Evolutionary conservation across 202 grass and related monocot genomes (phyloP), one percentile per base, ranked within the genome.

Genomic region (Setaria italica): DNA sequence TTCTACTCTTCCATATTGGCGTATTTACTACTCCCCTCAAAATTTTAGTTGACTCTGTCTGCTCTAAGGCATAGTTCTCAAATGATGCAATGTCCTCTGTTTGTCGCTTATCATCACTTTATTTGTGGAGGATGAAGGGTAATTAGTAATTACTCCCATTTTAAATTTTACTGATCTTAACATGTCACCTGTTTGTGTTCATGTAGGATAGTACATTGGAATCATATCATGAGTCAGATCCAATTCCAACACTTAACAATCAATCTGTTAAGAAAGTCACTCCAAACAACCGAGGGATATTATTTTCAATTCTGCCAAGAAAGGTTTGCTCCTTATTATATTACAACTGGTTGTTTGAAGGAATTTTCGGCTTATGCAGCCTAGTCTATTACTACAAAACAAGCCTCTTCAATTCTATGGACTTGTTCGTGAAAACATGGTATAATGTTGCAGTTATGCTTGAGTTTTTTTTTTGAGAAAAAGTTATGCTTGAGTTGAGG

Each of bases 401-500:
- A n/a, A 35, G 34, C 34, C 34, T 35, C 34, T 35, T 30, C 63
- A 14, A 15, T 62, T 45, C 29, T 47, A 17, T 11, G 4, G 20
- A 75, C 2, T 58, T 19, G 15, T 9, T 56, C 2, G 51, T 14
- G 2, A 56, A 55, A 1, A 21, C 4, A 4, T n/a, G n/a, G n/a
- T 21, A n/a, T n/a, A n/a, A n/a, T 53, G 10, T 15, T 90, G 55
- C 88, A 92, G 88, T 89, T n/a, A n/a, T n/a, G n/a, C n/a, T n/a
- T n/a, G n/a, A n/a, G n/a, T n/a, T n/a, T n/a, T n/a, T n/a, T n/a
- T n/a, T n/a, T n/a, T n/a, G n/a, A n/a, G n/a, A n/a, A n/a, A n/a
- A n/a, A n/a, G n/a, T n/a, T 90, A 45, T 95, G 2, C 80, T 95
- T 9, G 88, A 95, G 55, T 85, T 95, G 10, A 60, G n/a, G n/a